Evolutionary conservation across 495 filamentous ascomycete species (phyloP).

Genomic region (Annulohypoxylon stygium): DNA sequence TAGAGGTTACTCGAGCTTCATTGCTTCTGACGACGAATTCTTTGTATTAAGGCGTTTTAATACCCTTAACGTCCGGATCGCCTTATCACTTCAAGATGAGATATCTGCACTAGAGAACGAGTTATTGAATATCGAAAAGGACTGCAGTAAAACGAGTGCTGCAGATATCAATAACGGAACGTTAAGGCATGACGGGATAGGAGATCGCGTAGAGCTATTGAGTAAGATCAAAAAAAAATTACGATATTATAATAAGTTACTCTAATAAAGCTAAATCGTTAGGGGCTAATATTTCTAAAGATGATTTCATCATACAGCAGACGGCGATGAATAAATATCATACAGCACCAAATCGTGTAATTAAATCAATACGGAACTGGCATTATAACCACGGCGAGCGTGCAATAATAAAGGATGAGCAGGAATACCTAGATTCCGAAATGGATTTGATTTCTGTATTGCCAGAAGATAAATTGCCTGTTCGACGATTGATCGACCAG

Average conservation of each 20-base stretch:
- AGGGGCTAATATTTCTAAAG: background rate
- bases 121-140: background rate
- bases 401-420: background rate
- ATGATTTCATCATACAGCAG: constrained; percentile 15
- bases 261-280: background rate
- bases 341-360: background rate
- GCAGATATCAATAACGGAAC: constrained; percentile 2
- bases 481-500: background rate
- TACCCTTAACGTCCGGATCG: background rate
- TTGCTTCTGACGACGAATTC: background rate
- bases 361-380: constrained; percentile 7
- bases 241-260: constrained; percentile 4
- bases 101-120: background rate
- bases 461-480: background rate
- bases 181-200: background rate
- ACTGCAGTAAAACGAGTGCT: background rate
- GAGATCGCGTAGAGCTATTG: constrained; percentile 5
- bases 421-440: background rate
- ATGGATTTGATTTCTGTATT: background rate
- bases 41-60: background rate
- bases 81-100: background rate
- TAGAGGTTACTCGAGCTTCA: background rate
- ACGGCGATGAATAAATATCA: constrained; percentile 10
- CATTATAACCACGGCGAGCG: background rate
- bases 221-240: background rate